Evolutionary conservation across 176 grass and related monocot genomes (phyloP), one percentile per base, ranked within the genome.

Genomic region (Rhynchospora tenuis): DNA sequence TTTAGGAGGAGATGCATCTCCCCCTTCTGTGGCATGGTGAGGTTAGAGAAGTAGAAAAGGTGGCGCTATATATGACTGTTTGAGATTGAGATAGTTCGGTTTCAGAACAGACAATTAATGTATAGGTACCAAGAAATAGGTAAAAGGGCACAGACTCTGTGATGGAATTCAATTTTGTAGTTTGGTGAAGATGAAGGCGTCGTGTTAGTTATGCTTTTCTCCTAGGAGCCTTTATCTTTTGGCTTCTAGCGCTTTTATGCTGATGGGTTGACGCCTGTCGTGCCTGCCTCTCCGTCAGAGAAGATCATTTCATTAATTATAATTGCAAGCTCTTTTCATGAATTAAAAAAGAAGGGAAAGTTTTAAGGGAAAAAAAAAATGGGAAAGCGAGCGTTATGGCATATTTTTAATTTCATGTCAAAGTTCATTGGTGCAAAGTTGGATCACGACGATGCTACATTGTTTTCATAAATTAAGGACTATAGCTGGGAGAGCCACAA

Each of bases 1-100:
- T 87, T 88, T 52, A 26, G 86, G 33, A 90, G 88, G 31, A 81
- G 78, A 81, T 61, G 55, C 16, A 52, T 78, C 12, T 47, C 14
- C 7, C 12, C 19, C 31, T 31, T 70, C 22, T 70, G 26, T 26
- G 65, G 65, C 61, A 64, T 64, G 61, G 61, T 64, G 3, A 64
- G 61, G 24, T 10, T 23, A 11, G 33, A 38, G 33, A 38, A 38
- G 33, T 38, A 38, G 1, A 38, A 38, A 38, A 38, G 33, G 33
- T 38, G 2, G 33, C 33, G 33, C 2, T 38, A 38, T 38, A 38
- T 38, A 38, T 4, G 33, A 38, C 33, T 1, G 33, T 38, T 38
- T 38, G 33, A 38, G 7, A 14, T 29, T 64, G 61, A 64, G 62
- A 64, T 64, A 12, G 19, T 38, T 2, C 33, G 23, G 59, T 31